Base-by-base conservation (phyloP, 108 stramenopile species). In the Nitzschia palea region DNA sequence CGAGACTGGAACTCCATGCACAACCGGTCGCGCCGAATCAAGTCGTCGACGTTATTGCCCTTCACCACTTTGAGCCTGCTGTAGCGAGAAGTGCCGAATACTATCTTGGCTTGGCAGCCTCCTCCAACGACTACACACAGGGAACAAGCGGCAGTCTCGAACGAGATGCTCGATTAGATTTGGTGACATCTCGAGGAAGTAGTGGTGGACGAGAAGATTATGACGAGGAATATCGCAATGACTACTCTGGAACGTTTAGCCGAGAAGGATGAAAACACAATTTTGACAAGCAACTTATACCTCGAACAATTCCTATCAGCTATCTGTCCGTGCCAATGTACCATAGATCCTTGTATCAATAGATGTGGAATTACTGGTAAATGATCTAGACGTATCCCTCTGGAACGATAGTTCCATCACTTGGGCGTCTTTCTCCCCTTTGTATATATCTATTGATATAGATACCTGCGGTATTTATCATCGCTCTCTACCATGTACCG, bases 131-230 rank as follows among this genome's bases (percentile, higher is more conserved):
- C 20, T 14, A 40, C 40, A 60, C 59, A 0, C 36, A 60, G 2
- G 40, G 37, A 26, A 60, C 59, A 15, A 60, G 59, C 22, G 59
- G 59, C 2, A 60, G 59, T 43, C 25, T 60, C 10, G 40, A 60
- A 8, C 35, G 59, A 60, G 59, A 60, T 23, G 59, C 59, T 3
- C 36, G 59, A 40, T 36, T 25, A 60, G 59, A 60, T 26, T 26
- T 60, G 18, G 59, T 17, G 2, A 60, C 59, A 25, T 60, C 59
- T 2, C 1, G 59, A 22, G 59, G 59, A 40, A 60, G 59, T 40
- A 40, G 35, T 42, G 55, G 30, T 0, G 59, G 59, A 2, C 36
- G 59, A 60, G 59, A 60, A 43, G 59, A 40, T 0, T 40, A 42
- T n/a, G 59, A 60, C 25, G 59, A 60, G 22, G 27, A 60, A 20